Evolutionary conservation across 2,329 filamentous ascomycete genomes (phyloP).

Genomic region (Fusarium guadeloupense): DNA sequence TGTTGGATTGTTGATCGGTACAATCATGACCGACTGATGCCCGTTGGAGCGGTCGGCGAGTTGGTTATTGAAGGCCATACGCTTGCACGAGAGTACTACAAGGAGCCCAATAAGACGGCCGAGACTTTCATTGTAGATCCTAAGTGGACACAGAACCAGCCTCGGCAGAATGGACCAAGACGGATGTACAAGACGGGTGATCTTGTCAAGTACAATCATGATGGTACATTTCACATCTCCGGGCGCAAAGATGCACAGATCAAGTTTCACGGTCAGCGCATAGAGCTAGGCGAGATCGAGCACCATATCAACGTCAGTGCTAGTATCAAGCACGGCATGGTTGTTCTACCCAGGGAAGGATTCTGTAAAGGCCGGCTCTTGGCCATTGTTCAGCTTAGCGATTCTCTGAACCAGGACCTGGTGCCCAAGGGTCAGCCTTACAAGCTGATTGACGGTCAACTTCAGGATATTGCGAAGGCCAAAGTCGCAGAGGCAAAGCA

Average conservation of each 20-base stretch:
- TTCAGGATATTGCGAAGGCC: background rate
- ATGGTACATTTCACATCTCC: constrained; percentile 36
- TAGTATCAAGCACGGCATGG: constrained; percentile 37
- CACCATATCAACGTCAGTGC: constrained; percentile 36
- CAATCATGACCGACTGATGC: constrained; percentile 42
- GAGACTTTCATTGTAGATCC: constrained; percentile 41
- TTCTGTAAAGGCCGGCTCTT: constrained; percentile 27
- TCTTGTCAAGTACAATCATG: constrained; percentile 41
- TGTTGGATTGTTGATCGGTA: constrained; percentile 43
- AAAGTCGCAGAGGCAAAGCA: constrained; percentile 24
- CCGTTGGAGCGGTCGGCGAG: constrained; percentile 47
- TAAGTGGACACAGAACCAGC: constrained; percentile 11
- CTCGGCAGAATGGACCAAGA: fast-evolving
- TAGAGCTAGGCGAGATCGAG: constrained; percentile 48
- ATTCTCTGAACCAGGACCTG: constrained; percentile 11
- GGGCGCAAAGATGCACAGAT: constrained; percentile 46
- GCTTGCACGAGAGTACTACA: constrained; percentile 61
- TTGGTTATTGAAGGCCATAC: constrained; percentile 50
- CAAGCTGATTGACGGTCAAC: constrained; percentile 13
- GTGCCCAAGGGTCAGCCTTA: constrained; percentile 13
- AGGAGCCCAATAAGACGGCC: constrained; percentile 48
- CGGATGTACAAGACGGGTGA: constrained; percentile 40
- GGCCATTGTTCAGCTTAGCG: constrained; percentile 19
- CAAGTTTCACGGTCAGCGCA: constrained; percentile 48
- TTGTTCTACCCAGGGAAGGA: constrained; percentile 23